phyloP scores from a whole-genome alignment of 139 green algal species.

The Coelastrella sp. region DNA sequence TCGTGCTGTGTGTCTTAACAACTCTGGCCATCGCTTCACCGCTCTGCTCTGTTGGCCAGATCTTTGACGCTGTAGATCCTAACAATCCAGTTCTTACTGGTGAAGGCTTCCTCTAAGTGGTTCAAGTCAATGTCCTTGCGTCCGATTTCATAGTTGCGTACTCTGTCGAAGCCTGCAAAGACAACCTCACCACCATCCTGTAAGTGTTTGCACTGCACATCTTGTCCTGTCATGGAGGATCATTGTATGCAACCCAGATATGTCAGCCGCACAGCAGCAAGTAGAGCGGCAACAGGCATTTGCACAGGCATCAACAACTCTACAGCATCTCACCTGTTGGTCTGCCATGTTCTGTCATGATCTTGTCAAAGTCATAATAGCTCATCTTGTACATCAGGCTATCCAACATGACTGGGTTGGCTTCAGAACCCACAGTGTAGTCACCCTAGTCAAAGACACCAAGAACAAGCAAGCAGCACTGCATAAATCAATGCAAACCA shows the following conservation, averaged over 20 bases:
- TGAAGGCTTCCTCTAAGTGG: slow-evolving; percentile 95
- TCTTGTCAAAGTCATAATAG: slow-evolving; percentile 82
- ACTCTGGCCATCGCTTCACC: background rate
- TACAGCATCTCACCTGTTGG: background rate
- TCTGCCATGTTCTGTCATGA: slow-evolving; percentile 1
- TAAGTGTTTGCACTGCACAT: slow-evolving; percentile 43
- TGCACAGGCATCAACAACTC: background rate
- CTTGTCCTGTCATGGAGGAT: slow-evolving; percentile 59
- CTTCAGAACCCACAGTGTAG: slow-evolving; percentile 84
- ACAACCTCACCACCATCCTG: background rate
- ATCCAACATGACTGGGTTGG: slow-evolving; percentile 72
- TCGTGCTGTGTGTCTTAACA: too few species aligned
- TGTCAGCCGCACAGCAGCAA: background rate
- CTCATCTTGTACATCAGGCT: slow-evolving; percentile 89
- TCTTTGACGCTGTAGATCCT: slow-evolving; percentile 41
- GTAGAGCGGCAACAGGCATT: slow-evolving; percentile 11
- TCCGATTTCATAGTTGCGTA: slow-evolving; percentile 87
- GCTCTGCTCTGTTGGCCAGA: slow-evolving; percentile 33
- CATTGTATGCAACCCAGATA: slow-evolving; percentile 51
- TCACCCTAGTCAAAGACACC: slow-evolving; percentile 52
- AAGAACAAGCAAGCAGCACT: background rate
- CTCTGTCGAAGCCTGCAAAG: slow-evolving; percentile 80
- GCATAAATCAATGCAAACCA: too few species aligned
- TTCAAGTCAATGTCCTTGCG: slow-evolving; percentile 79
- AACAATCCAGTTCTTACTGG: slow-evolving; percentile 54